Base-by-base conservation (phyloP, 495 filamentous ascomycete species). In the Neurospora hispaniola region DNA sequence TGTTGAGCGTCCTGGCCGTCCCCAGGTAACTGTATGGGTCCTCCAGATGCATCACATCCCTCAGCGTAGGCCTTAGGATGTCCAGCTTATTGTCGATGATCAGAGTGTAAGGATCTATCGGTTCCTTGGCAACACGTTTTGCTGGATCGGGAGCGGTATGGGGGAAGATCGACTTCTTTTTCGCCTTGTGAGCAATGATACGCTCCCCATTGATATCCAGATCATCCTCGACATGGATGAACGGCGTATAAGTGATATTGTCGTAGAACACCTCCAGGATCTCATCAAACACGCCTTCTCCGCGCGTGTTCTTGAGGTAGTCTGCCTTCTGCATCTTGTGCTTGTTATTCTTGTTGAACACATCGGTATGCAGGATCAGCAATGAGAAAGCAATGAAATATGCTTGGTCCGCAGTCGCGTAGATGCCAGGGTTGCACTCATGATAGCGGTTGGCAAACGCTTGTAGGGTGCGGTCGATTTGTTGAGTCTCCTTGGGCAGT, bases 311-410 rank as follows among this genome's bases (percentile, higher is more conserved):
- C 81, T 96, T 98, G 71, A 97, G 87, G 80, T 99, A 99, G 73
- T 98, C 96, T 0, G 86, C 85, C 76, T 96, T 96, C 79, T 97
- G 94, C 96, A 99, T 99, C 81, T 98, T 99, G 77, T 94, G 89
- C 82, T 97, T 98, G 81, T 98, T 98, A 85, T 98, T 98, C 80
- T 95, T 97, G 85, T 99, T 99, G 88, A 98, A 98, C 12, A 96
- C 93, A 79, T 99, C 96, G 0, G 96, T 98, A 76, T 99, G 96
- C 20, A 99, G 85, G 74, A 99, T 97, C 48, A 99, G 84, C 54
- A 98, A 90, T 2, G 96, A 98, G 77, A 98, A 99, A 18, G 96
- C 93, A 75, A 98, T 94, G 78, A 98, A 97, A 81, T 98, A 97
- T 48, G 96, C 94, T 82, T 98, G 93, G 75, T 98, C 96, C n/a